Conservation (phyloP, 1,284 basidiomycete genomes). For the Golubevia pallescens region DNA sequence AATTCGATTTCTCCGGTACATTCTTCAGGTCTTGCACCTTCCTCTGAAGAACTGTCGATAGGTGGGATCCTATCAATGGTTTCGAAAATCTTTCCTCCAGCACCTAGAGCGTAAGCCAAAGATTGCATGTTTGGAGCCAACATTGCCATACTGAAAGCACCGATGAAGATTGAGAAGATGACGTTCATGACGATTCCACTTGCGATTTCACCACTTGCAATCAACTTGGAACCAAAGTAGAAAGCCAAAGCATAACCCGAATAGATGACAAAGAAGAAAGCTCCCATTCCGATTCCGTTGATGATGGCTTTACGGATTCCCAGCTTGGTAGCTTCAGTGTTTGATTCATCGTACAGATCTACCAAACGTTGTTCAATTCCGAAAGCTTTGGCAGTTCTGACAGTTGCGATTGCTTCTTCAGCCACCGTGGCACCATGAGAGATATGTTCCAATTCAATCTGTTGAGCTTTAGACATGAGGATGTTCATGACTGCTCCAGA, state of each 20-base stretch:
- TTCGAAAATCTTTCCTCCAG: conserved; percentile 57
- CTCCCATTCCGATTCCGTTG: conserved; percentile 50
- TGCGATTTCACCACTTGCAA: conserved; percentile 47
- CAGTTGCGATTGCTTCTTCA: conserved; percentile 52
- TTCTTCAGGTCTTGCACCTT: conserved; percentile 31
- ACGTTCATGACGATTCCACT: conserved; percentile 60
- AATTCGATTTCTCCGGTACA: conserved; percentile 48
- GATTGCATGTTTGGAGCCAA: conserved; percentile 62
- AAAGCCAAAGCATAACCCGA: conserved; percentile 60
- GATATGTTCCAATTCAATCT: conserved; percentile 55
- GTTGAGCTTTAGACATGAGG: conserved; percentile 49
- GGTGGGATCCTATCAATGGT: conserved; percentile 47
- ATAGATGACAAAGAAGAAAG: conserved; percentile 63
- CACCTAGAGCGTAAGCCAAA: conserved; percentile 46
- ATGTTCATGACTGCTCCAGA: conserved; percentile 58
- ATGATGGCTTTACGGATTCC: conserved; percentile 42
- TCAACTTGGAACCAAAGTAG: conserved; percentile 55
- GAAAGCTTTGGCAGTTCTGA: conserved; percentile 60
- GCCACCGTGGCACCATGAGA: conserved; percentile 53
- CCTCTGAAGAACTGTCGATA: conserved; percentile 46
- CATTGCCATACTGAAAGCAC: conserved; percentile 60
- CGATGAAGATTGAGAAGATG: conserved; percentile 60
- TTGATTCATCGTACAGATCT: conserved; percentile 45
- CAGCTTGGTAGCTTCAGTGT: conserved; percentile 29
- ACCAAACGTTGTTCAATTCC: conserved; percentile 45